Evolutionary conservation across 148 eudicot genomes (phyloP).

Genomic region (Cornus kousa): DNA sequence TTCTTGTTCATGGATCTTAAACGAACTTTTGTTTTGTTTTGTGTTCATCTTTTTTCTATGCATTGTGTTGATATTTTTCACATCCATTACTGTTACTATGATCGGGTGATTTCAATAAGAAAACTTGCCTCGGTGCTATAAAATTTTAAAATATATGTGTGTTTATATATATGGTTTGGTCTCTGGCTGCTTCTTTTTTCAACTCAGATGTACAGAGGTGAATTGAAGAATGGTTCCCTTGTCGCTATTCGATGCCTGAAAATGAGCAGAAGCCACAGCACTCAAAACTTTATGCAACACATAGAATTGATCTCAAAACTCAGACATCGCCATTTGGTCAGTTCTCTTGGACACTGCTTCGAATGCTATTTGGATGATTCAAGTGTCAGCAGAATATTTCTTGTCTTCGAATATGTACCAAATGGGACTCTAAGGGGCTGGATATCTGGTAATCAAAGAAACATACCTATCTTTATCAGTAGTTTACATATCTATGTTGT

Average conservation of each 20-base stretch:
- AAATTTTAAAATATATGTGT: background rate
- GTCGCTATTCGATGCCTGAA: slow-evolving; percentile 80
- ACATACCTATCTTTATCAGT: background rate
- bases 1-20: background rate
- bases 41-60: too few species aligned
- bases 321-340: slow-evolving; percentile 83
- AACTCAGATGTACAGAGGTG: slow-evolving; percentile 79
- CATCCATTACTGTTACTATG: background rate
- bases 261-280: slow-evolving; percentile 49
- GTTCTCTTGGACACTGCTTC: slow-evolving; percentile 88
- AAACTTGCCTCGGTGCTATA: background rate
- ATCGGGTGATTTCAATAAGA: background rate
- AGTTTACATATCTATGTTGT: background rate
- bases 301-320: slow-evolving; percentile 76
- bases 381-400: slow-evolving; percentile 85
- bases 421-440: slow-evolving; percentile 80
- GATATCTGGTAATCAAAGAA: slow-evolving; percentile 60
- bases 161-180: background rate
- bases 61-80: background rate
- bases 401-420: slow-evolving; percentile 79
- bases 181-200: background rate
- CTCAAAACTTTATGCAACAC: slow-evolving; percentile 60
- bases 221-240: slow-evolving; percentile 60
- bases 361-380: slow-evolving; percentile 92
- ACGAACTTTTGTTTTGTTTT: background rate